Evolutionary conservation across 2,329 filamentous ascomycete species (phyloP), one percentile per base, ranked within the genome.

Genomic region (Colletotrichum caudatum): DNA sequence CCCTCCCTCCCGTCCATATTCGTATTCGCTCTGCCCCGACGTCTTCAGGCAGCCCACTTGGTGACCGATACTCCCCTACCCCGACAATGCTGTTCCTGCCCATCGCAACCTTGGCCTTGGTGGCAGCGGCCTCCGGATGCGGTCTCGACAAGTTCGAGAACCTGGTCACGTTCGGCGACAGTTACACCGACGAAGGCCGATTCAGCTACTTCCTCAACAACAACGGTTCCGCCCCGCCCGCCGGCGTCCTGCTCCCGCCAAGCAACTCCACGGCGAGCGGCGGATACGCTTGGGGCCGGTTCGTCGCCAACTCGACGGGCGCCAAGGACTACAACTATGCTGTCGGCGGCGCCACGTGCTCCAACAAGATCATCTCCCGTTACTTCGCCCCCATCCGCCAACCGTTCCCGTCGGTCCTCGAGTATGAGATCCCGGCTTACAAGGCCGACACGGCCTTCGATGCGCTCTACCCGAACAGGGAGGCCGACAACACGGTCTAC

Each of bases 151-250:
- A 84, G 48, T 90, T 93, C 77, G 85, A 88, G 37, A 91, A 89
- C 61, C 78, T 94, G 48, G 87, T 94, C 50, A 86, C 90, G 0
- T 94, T 94, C 77, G 92, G 92, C 16, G 91, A 94, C 79, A 93
- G 91, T 80, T 94, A 92, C 77, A 93, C 92, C 0, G 93, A 95
- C 77, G 91, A 94, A 76, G 89, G 87, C 16, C 88, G 93, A 12
- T 78, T 93, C 12, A 77, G 77, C 12, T 94, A 93, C 77, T 92
- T 94, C 77, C 81, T 83, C 69, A 80, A 76, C 44, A 83, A 92
- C 74, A 84, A 89, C 75, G 89, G 88, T 53, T 81, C 83, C 7
- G 84, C 88, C 0, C 92, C 93, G 1, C 91, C 92, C 0, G 81
- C 89, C 0, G 92, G 92, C 11, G 76, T 78, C 18, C 77, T 84